Percentiles rank a stretch among this genome's conserved stretches.
phyloP scores from a whole-genome alignment of 2,329 filamentous ascomycete genomes.

The Colletotrichum sp. region DNA sequence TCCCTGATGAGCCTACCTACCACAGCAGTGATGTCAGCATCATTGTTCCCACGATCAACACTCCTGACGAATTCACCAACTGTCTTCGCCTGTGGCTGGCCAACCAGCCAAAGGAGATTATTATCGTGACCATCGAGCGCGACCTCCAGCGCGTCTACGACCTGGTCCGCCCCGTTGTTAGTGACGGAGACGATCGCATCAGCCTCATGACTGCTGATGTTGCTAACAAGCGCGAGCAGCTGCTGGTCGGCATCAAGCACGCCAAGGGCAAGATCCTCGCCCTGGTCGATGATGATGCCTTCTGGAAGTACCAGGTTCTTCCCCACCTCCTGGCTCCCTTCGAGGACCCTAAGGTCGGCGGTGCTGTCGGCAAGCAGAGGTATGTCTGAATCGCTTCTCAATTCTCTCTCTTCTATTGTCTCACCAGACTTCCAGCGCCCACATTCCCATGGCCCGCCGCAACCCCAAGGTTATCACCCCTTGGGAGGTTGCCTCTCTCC shows the following conservation, averaged over 20 bases:
- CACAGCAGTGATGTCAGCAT: conserved; percentile 26
- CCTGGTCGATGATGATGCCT: conserved; percentile 32
- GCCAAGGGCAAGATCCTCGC: conserved; percentile 25
- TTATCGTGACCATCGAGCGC: conserved; percentile 27
- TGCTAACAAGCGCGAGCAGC: conserved; percentile 30
- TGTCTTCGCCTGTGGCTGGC: conserved; percentile 26
- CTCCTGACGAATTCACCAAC: conserved; percentile 19
- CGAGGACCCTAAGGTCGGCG: conserved; percentile 25
- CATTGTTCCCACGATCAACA: conserved; percentile 29
- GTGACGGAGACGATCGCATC: conserved; percentile 9
- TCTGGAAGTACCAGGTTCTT: conserved; percentile 21
- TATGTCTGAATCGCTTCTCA: neutral
- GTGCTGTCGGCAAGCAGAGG: conserved; percentile 26
- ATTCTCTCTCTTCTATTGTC: neutral
- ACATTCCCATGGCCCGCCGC: conserved; percentile 22
- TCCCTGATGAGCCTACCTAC: neutral
- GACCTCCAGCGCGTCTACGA: conserved; percentile 9
- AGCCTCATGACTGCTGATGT: conserved; percentile 14
- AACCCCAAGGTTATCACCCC: conserved; percentile 23
- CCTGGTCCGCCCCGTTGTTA: neutral
- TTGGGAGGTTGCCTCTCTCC: conserved; percentile 31
- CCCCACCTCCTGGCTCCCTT: conserved; percentile 28
- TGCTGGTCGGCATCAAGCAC: conserved; percentile 24
- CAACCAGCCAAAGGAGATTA: conserved; percentile 27
- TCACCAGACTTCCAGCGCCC: conserved; percentile 13